These are phyloP conservation scores for Trichaptum fuscoviolaceum DNA, from an alignment of 768 basidiomycete species.

Conservation along the genomic window DNA sequence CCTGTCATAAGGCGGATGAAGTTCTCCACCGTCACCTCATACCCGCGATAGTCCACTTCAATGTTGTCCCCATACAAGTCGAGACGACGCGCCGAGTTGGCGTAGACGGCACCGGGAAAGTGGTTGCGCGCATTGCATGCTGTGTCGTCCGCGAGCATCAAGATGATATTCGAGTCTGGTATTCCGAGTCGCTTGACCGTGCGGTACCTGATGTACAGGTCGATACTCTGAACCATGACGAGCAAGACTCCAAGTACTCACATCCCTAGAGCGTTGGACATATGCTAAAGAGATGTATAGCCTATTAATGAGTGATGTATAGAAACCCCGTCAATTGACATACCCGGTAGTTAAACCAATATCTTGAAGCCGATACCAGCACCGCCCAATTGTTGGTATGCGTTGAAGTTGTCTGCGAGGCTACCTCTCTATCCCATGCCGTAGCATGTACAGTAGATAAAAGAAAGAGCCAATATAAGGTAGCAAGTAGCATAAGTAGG, in stretches of 20 bases:
- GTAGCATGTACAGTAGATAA: too few relatives aligned
- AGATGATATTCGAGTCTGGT: slow-evolving; percentile 98
- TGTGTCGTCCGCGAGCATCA: slow-evolving; percentile 97
- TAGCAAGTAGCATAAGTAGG: too few relatives aligned
- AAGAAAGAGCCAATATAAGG: too few relatives aligned
- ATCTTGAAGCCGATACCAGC: slow-evolving; percentile 86
- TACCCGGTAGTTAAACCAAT: slow-evolving; percentile 99
- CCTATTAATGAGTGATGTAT: neutral
- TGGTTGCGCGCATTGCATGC: slow-evolving; percentile 93
- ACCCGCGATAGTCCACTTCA: slow-evolving; percentile 97
- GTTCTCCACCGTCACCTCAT: slow-evolving; percentile 97
- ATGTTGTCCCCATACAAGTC: slow-evolving; percentile 96
- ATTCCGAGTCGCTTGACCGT: slow-evolving; percentile 98
- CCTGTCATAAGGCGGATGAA: slow-evolving; percentile 93
- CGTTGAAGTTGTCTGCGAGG: slow-evolving; percentile 11
- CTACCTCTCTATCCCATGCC: neutral
- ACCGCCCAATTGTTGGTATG: slow-evolving; percentile 99
- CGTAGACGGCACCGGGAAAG: slow-evolving; percentile 89
- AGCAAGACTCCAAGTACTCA: slow-evolving; percentile 28
- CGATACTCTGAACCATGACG: slow-evolving; percentile 8
- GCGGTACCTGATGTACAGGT: slow-evolving; percentile 69
- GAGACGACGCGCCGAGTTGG: slow-evolving; percentile 76
- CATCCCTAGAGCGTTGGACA: slow-evolving; percentile 98
- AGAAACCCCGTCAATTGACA: slow-evolving; percentile 22
- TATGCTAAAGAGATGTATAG: slow-evolving; percentile 58